phyloP scores from a whole-genome alignment of 2,329 filamentous ascomycete genomes.

The Ophiognomonia clavigignenti-juglandacearum region DNA sequence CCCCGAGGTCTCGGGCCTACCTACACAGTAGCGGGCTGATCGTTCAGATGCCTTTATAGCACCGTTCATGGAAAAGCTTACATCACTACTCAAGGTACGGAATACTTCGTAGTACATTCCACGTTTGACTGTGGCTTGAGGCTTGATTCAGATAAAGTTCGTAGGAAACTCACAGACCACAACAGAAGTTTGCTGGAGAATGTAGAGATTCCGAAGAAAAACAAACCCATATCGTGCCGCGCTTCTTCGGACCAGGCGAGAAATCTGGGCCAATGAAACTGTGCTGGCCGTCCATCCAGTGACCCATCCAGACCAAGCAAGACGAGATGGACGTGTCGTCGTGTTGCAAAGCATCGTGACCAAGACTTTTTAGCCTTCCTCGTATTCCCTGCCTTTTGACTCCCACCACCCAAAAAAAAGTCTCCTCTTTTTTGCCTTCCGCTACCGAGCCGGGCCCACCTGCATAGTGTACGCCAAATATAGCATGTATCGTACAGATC shows the following conservation, averaged over 20 bases:
- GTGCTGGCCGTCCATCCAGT: background rate
- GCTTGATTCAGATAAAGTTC: too few species aligned
- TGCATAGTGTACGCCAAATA: background rate
- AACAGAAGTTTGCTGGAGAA: background rate
- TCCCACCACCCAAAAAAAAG: slow-evolving; percentile 5
- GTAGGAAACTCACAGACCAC: background rate
- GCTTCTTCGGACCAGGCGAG: background rate
- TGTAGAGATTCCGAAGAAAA: background rate
- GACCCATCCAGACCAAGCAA: background rate
- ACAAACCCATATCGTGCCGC: too few species aligned
- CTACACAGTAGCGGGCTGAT: too few species aligned
- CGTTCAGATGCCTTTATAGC: too few species aligned
- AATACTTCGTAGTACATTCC: too few species aligned
- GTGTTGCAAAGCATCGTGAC: slow-evolving; percentile 9
- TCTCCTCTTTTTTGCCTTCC: slow-evolving; percentile 9
- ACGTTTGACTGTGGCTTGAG: too few species aligned
- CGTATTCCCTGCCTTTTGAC: slow-evolving; percentile 15
- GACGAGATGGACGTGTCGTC: slow-evolving; percentile 1
- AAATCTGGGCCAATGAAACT: background rate
- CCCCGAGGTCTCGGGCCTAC: too few species aligned
- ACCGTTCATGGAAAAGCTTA: too few species aligned
- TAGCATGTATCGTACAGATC: too few species aligned
- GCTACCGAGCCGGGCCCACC: background rate
- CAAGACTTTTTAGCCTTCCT: slow-evolving; percentile 9
- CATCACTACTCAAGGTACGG: too few species aligned